Percentiles rank a stretch among this genome's conserved stretches.
phyloP scores from a whole-genome alignment of 495 filamentous ascomycete species.

The Lindgomyces ingoldianus region DNA sequence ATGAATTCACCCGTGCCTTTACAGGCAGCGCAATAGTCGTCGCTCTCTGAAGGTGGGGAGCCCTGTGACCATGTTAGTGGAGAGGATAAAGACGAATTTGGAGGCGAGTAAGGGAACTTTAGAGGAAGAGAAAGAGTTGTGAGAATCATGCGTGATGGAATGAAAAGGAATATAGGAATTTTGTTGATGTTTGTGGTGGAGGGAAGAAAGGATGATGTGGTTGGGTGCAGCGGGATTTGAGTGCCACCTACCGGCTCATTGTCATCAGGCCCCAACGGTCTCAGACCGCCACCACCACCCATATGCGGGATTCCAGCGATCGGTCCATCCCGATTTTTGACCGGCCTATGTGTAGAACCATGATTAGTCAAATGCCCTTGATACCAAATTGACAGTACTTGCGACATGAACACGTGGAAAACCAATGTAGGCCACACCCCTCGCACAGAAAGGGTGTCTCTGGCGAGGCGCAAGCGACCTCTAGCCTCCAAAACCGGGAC shows the following conservation, averaged over 20 bases:
- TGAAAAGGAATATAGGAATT: constrained; percentile 3
- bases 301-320: constrained; percentile 32
- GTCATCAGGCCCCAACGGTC: constrained; percentile 37
- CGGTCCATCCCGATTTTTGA: constrained; percentile 37
- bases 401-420: constrained; percentile 19
- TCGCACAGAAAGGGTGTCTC: constrained; percentile 17
- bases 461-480: constrained; percentile 16
- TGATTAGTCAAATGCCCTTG: constrained; percentile 24
- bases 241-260: constrained; percentile 37
- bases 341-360: constrained; percentile 27
- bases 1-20: constrained; percentile 77
- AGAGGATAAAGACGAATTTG: constrained; percentile 25
- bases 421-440: constrained; percentile 15
- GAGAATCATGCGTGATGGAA: constrained; percentile 36
- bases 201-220: constrained; percentile 32
- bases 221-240: constrained; percentile 33
- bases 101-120: constrained; percentile 33
- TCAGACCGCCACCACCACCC: constrained; percentile 32
- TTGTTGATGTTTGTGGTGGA: constrained; percentile 30
- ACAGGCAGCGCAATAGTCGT: constrained; percentile 84
- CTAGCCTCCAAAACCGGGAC: not conserved
- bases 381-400: constrained; percentile 2
- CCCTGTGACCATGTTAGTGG: constrained; percentile 36
- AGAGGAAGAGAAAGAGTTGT: constrained; percentile 5
- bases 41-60: constrained; percentile 68